These are phyloP conservation scores for Mycosphaerella sp. DNA, from an alignment of 2,329 filamentous ascomycete species.

Conservation along the genomic window DNA sequence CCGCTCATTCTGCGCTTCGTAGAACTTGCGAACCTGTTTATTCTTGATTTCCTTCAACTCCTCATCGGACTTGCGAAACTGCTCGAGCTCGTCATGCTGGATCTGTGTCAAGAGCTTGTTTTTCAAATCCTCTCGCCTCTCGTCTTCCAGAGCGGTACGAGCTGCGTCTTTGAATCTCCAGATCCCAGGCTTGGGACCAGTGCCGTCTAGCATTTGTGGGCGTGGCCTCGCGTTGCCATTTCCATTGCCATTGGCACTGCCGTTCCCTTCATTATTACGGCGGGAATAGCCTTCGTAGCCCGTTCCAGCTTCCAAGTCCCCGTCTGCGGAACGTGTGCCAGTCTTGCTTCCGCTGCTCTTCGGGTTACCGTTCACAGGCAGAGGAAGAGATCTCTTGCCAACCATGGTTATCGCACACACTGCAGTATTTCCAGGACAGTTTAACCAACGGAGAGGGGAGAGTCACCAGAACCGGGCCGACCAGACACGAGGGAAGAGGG, in stretches of 20 bases:
- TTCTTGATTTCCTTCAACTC: slow-evolving; percentile 50
- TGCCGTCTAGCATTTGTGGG: slow-evolving; percentile 14
- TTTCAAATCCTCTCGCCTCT: slow-evolving; percentile 45
- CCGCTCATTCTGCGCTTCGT: slow-evolving; percentile 49
- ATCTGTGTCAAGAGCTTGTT: slow-evolving; percentile 44
- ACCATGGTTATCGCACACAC: too few relatives aligned
- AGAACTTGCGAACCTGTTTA: slow-evolving; percentile 50
- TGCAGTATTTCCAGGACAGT: too few relatives aligned
- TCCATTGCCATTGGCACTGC: slow-evolving; percentile 10
- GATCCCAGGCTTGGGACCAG: slow-evolving; percentile 26
- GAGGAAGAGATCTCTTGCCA: slow-evolving; percentile 27
- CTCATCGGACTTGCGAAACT: slow-evolving; percentile 47
- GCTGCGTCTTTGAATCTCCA: slow-evolving; percentile 46
- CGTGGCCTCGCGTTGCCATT: slow-evolving; percentile 15
- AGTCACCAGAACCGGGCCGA: too few relatives aligned
- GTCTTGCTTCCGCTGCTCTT: slow-evolving; percentile 3
- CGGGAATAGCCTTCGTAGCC: slow-evolving; percentile 6
- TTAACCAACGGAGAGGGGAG: background rate
- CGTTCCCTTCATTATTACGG: background rate
- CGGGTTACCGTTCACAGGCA: background rate
- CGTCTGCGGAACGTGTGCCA: too few relatives aligned
- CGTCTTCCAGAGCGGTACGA: slow-evolving; percentile 42
- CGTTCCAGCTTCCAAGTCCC: slow-evolving; percentile 18
- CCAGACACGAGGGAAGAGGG: background rate
- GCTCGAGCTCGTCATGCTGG: slow-evolving; percentile 44